Evolutionary conservation across 1,284 basidiomycete species (phyloP), one percentile per base, ranked within the genome.

Genomic region (Fomitopsis schrenkii): DNA sequence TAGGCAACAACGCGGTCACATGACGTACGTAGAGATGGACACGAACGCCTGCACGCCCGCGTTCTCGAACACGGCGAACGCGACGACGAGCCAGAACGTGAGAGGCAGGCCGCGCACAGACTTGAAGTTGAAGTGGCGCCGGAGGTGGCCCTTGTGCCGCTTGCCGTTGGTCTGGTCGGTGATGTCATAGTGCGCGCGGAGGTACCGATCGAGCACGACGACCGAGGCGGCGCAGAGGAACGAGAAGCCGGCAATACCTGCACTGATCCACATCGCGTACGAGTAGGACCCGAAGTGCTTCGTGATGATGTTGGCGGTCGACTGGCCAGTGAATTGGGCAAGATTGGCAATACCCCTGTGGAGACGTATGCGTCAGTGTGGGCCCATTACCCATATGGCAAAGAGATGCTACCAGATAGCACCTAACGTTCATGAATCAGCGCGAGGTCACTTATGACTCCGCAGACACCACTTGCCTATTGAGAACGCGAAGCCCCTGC

Each of bases 41-140:
- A 79, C 76, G 59, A 80, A 80, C 14, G 77, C 76, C 67, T 79
- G 78, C 44, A 80, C 77, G 19, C 79, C 79, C 1, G 78, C 78
- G 59, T 79, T 80, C 70, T 80, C 78, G 60, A 79, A 80, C 57
- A 76, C 67, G 3, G 75, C 73, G 62, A 79, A 79, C 30, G 75
- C 66, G 17, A 79, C 75, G 50, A 80, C 76, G 55, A 77, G 68
- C 79, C 79, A 80, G 68, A 79, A 79, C 1, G 77, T 77, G 38
- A 75, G 57, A 19, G 77, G 76, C 17, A 80, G 69, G 59, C 74
- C 70, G 35, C 67, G 68, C 55, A 79, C 70, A 7, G 76, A 75
- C 56, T 66, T 67, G 50, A 78, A 66, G 62, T 70, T 71, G 70
- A 79, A 80, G 19, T n/a, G 71, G 10, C 63, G 57, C 55, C 70